Evolutionary conservation across 2,329 filamentous ascomycete genomes (phyloP), one percentile per base, ranked within the genome.

Genomic region (Hypoxylon sp.): DNA sequence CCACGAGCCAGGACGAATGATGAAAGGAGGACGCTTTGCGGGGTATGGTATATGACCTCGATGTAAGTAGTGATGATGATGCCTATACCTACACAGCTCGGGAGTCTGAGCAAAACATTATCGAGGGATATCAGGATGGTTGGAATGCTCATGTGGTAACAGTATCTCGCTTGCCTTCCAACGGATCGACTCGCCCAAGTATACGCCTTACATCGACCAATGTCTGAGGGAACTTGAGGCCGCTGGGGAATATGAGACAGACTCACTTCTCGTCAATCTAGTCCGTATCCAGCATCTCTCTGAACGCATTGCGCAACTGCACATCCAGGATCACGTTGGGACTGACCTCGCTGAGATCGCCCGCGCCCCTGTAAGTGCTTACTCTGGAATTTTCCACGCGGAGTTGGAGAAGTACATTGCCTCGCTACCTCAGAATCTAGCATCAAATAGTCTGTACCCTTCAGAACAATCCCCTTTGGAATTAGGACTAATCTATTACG

Each of bases 21-120:
- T 42, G 86, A 88, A 67, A 80, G 82, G 8, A 80, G 87, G n/a
- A 80, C 82, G 0, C 78, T 88, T 0, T 77, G 87, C 0, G 87
- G 85, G 0, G 82, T 85, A 1, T 89, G 86, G 82, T 88, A 87
- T 65, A 67, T 88, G 31, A 83, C 80, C 13, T 87, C 85, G 8
- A 80, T 82, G 86, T 88, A 77, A 73, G 84, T 77, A 10, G 54
- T 21, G 19, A 44, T 55, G 5, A 52, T 24, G 6, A 19, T 57
- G 3, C 35, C 52, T 27, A 37, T 11, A 4, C 2, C 21, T 1
- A n/a, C 13, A 32, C 11, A 7, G 6, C n/a, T 29, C 32, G n/a
- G 7, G 17, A 21, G 42, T 27, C 5, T 10, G n/a, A 11, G 13
- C 19, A 54, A 6, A 29, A 27, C 15, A 32, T n/a, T 10, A 32